Evolutionary conservation across 2,329 filamentous ascomycete species (phyloP).

Genomic region (Blastomyces percursus): DNA sequence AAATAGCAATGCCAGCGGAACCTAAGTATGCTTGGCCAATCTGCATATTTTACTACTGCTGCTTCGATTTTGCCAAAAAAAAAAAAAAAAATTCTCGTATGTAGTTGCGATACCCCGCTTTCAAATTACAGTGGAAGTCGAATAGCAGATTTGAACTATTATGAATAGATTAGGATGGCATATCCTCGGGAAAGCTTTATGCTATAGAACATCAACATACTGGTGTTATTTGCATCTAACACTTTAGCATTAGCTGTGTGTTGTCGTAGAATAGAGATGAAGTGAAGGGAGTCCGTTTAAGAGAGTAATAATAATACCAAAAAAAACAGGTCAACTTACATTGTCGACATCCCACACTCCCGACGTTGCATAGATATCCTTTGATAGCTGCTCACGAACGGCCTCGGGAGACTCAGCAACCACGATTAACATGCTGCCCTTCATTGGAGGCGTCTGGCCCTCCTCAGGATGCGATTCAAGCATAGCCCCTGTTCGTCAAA

Average conservation of each 20-base stretch:
- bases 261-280: neutral
- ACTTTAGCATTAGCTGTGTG: neutral
- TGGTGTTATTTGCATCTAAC: slow-evolving; percentile 11
- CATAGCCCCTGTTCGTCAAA: slow-evolving; percentile 47
- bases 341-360: slow-evolving; percentile 76
- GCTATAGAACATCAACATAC: slow-evolving; percentile 5
- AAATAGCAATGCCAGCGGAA: neutral
- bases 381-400: slow-evolving; percentile 53
- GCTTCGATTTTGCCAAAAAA: too few relatives aligned
- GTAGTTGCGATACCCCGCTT: neutral
- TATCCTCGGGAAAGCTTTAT: neutral
- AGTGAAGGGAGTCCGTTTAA: neutral
- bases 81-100: too few relatives aligned
- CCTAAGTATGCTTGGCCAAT: too few relatives aligned
- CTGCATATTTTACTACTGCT: too few relatives aligned
- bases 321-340: slow-evolving; percentile 28
- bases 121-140: neutral
- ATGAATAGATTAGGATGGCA: neutral
- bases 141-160: slow-evolving; percentile 11
- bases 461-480: slow-evolving; percentile 56
- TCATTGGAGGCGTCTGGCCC: slow-evolving; percentile 53
- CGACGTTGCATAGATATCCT: slow-evolving; percentile 59
- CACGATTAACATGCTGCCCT: slow-evolving; percentile 60
- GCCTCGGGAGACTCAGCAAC: slow-evolving; percentile 59
- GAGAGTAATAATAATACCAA: slow-evolving; percentile 5